Evolutionary conservation across 768 basidiomycete genomes (phyloP), one percentile per base, ranked within the genome.

Genomic region (Phanerochaete carnosa): DNA sequence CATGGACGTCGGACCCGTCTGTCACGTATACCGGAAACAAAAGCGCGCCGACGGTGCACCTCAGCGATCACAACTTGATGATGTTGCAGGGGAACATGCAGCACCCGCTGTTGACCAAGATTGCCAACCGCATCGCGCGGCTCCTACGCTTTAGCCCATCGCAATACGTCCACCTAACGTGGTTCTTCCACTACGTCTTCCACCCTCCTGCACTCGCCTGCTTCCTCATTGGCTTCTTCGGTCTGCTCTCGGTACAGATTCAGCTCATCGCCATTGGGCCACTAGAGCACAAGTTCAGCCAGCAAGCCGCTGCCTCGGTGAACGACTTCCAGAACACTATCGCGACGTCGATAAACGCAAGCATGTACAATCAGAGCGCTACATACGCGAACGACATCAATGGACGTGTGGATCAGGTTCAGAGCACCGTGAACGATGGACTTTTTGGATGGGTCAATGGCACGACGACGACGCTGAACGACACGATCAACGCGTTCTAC

Each of bases 401-500:
- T 65, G 68, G 67, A 22, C 89, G 84, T 30, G 85, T 98, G 23
- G 81, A 84, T 52, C 66, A 66, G 33, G 79, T 93, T 52, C 92
- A 98, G 75, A 79, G 77, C 39, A 83, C 85, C 6, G 84, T 98
- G 73, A 93, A 98, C 71, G 77, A 92, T 43, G 90, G 90, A 26
- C 75, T 98, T 49, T 96, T 98, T 63, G 94, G 95, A 11, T 98
- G 95, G 95, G 88, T 98, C 52, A 94, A 98, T 67, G 82, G 79
- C 19, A 96, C 96, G 8, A 96, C 94, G 1, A 86, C 85, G 3
- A 86, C 88, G 6, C 81, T 99, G 56, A 99, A 99, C 73, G 76
- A 79, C 66, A 97, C 96, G 2, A 77, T 99, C 68, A 88, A 84
- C 70, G 80, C 79, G 49, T 96, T 99, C 73, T 98, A 98, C 75